phyloP scores from a whole-genome alignment of 2,329 filamentous ascomycete species.

The Sclerotinia sclerotiorum region DNA sequence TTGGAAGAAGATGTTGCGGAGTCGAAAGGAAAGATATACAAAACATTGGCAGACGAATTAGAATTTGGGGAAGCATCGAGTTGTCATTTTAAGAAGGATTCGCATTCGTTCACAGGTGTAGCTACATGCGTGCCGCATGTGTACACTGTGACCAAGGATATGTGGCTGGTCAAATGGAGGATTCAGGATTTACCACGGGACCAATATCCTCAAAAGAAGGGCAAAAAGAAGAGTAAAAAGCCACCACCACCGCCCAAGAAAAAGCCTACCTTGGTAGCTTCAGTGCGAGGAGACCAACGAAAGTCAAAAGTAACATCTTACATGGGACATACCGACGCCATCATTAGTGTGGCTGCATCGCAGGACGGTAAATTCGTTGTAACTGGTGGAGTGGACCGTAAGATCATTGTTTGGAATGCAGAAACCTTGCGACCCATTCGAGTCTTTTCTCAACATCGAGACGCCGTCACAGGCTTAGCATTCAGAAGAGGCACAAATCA shows the following conservation, averaged over 20 bases:
- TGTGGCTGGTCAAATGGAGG: conserved; percentile 85
- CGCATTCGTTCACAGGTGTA: conserved; percentile 74
- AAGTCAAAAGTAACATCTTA: conserved; percentile 64
- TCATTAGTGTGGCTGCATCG: conserved; percentile 82
- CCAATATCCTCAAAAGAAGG: conserved; percentile 56
- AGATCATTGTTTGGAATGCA: conserved; percentile 86
- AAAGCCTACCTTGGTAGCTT: conserved; percentile 62
- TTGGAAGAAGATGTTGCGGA: conserved; percentile 91
- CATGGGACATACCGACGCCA: conserved; percentile 75
- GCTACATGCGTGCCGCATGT: conserved; percentile 76
- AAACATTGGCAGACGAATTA: conserved; percentile 72
- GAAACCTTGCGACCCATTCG: conserved; percentile 74
- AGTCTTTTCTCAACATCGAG: conserved; percentile 88
- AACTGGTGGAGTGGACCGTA: conserved; percentile 82
- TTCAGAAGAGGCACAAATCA: conserved; percentile 90
- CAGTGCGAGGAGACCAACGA: conserved; percentile 60
- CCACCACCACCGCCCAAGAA: conserved; percentile 57
- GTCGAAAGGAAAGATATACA: conserved; percentile 84
- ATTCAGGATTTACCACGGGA: conserved; percentile 65
- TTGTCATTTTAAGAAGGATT: conserved; percentile 76
- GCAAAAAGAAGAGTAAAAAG: conserved; percentile 56
- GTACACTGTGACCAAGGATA: conserved; percentile 87
- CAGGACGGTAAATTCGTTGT: conserved; percentile 88
- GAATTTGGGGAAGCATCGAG: conserved; percentile 66
- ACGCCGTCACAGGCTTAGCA: conserved; percentile 77